Base-by-base conservation (phyloP, 2,329 filamentous ascomycete species). In the Aureobasidium subglaciale region DNA sequence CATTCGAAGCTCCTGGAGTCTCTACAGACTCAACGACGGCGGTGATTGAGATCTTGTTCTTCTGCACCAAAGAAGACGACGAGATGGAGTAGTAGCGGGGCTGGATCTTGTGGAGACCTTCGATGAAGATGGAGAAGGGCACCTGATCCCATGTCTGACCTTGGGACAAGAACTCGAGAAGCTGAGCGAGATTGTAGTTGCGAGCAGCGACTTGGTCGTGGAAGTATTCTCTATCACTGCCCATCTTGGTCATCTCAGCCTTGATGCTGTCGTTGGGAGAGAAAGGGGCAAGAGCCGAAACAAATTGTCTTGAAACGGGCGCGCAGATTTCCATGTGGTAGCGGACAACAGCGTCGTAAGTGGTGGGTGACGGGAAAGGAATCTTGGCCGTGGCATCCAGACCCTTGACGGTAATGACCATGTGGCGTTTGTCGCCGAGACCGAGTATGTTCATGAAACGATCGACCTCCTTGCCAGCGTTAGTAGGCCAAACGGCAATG, bases 61-160 rank as follows among this genome's bases (percentile, higher is more conserved):
- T 91, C 69, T 99, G 91, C 15, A 95, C 91, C 8, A 90, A 72
- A 6, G 93, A 96, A 1, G 93, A 97, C 1, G 95, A 99, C 2
- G 93, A 99, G 71, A 99, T 99, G 48, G 95, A 99, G 78, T 99
- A 99, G 79, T 97, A 99, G 48, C 93, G 89, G 35, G 93, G 92
- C 72, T 99, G 93, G 56, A 99, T 84, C 78, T 96, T 97, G 73
- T 85, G 88, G 59, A 99, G 73, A 62, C 90, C 88, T 78, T 99
- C 93, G 62, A 99, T 90, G 64, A 97, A 85, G 64, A 91, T 85
- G 8, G 93, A 96, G 75, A 99, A 97, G 15, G 93, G 95, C 56
- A 96, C 84, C 55, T 84, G 85, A 55, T 82, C 77, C 88, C 93
- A 99, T 58, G 83, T 83, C 71, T 88, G 76, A 46, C 86, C 84